Evolutionary conservation across 108 stramenopile genomes (phyloP).

Genomic region (Bacterosira constricta): DNA sequence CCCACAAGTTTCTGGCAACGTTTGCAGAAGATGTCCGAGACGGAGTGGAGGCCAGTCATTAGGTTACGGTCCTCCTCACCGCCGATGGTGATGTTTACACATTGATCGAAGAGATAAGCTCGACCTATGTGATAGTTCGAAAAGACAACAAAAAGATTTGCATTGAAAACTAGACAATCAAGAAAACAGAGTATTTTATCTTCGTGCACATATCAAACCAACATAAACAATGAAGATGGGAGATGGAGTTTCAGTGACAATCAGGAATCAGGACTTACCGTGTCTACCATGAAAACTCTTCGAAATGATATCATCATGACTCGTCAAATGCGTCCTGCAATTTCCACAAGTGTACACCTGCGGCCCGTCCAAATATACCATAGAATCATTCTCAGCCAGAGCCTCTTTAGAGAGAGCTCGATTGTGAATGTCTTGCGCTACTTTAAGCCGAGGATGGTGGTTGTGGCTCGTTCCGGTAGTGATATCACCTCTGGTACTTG

Average conservation of each 20-base stretch:
- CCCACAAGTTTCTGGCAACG: constrained; percentile 89
- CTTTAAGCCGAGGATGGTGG: no score
- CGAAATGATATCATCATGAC: constrained; percentile 92
- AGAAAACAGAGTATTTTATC: no score
- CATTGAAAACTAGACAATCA: neutral
- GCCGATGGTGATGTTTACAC: constrained; percentile 83
- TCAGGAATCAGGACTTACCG: no score
- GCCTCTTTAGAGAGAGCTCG: no score
- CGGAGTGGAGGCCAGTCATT: constrained; percentile 93
- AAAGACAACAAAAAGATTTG: neutral
- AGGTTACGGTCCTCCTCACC: constrained; percentile 83
- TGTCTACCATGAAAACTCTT: constrained; percentile 95
- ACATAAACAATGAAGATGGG: no score
- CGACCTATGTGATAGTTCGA: constrained; percentile 51
- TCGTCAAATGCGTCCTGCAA: constrained; percentile 91
- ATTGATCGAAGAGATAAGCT: constrained; percentile 89
- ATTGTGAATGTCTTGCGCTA: no score
- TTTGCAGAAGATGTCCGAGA: constrained; percentile 92
- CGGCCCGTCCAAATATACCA: constrained; percentile 92
- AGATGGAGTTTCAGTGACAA: no score
- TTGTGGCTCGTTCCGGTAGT: no score
- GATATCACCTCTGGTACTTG: no score
- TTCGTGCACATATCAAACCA: no score
- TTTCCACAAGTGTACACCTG: constrained; percentile 85
- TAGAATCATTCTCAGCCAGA: constrained; percentile 71